These are phyloP conservation scores for Wallemia ichthyophaga DNA, from an alignment of 1,284 basidiomycete species.

Conservation along the genomic window DNA sequence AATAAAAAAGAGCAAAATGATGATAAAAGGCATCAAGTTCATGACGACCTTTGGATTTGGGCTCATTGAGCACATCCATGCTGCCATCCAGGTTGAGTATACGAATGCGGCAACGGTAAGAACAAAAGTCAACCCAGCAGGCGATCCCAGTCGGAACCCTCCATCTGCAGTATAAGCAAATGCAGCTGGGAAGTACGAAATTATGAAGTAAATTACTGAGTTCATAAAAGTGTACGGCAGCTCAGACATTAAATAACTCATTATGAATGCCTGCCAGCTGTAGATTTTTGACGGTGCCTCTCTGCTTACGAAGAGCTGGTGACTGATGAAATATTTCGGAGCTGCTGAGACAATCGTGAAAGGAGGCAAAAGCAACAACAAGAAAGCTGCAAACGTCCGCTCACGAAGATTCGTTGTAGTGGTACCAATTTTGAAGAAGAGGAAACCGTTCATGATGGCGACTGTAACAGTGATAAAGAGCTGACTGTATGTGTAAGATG, in stretches of 20 bases:
- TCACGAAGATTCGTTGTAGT: background rate
- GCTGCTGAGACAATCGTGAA: background rate
- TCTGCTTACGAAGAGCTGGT: background rate
- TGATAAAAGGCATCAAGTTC: background rate
- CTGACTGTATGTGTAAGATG: background rate
- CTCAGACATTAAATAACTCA: background rate
- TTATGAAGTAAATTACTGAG: background rate
- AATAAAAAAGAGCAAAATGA: background rate
- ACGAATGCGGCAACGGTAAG: background rate
- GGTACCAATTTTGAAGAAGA: background rate
- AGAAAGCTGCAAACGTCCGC: background rate
- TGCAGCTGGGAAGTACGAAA: background rate
- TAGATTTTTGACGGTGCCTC: background rate
- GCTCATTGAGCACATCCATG: background rate
- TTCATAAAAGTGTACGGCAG: background rate
- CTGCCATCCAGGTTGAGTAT: background rate
- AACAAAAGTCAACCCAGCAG: background rate
- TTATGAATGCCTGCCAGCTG: background rate
- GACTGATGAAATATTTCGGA: background rate
- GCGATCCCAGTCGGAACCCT: background rate
- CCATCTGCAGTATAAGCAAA: background rate
- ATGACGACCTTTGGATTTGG: background rate
- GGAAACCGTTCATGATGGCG: background rate
- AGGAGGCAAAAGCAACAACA: background rate
- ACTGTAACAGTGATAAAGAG: background rate